Conservation (phyloP, 2,329 filamentous ascomycete species). For the Ciborinia camelliae region DNA sequence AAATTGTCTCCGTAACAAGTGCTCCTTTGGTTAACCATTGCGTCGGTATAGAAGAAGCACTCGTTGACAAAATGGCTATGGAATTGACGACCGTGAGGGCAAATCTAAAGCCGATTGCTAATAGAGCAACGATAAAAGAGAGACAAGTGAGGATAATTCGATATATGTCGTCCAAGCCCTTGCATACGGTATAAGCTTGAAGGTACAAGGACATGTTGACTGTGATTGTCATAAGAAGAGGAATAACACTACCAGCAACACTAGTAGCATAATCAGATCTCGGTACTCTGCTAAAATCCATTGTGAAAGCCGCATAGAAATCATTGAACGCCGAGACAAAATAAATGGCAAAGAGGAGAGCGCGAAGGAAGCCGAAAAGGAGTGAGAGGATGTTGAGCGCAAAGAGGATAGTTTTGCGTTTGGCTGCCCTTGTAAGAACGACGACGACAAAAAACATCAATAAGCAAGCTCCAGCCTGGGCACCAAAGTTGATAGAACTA, state of each 20-base stretch:
- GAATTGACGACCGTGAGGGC: conserved; percentile 49
- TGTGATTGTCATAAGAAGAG: conserved; percentile 50
- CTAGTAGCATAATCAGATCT: conserved; percentile 44
- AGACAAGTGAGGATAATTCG: conserved; percentile 45
- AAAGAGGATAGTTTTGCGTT: conserved; percentile 57
- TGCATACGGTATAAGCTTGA: conserved; percentile 61
- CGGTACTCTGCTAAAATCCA: conserved; percentile 46
- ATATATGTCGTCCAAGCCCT: conserved; percentile 41
- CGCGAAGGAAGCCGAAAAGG: conserved; percentile 50
- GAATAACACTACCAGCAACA: conserved; percentile 48
- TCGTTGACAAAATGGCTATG: conserved; percentile 23
- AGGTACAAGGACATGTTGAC: conserved; percentile 59
- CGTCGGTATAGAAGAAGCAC: conserved; percentile 33
- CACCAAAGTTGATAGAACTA: conserved; percentile 54
- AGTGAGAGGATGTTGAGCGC: conserved; percentile 57
- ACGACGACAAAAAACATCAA: conserved; percentile 56
- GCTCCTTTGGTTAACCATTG: conserved; percentile 44
- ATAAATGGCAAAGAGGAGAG: conserved; percentile 47
- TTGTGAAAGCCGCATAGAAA: conserved; percentile 48
- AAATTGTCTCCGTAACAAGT: conserved; percentile 51
- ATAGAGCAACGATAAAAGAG: conserved; percentile 48
- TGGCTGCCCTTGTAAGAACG: conserved; percentile 56
- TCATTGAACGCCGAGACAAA: conserved; percentile 50
- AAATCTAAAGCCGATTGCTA: conserved; percentile 53
- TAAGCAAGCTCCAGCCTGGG: conserved; percentile 58